A percentile compares a stretch with the other conserved stretches of the same genome.
phyloP scores from a whole-genome alignment of 345 rosid genomes.

The Eutrema yunnanense region DNA sequence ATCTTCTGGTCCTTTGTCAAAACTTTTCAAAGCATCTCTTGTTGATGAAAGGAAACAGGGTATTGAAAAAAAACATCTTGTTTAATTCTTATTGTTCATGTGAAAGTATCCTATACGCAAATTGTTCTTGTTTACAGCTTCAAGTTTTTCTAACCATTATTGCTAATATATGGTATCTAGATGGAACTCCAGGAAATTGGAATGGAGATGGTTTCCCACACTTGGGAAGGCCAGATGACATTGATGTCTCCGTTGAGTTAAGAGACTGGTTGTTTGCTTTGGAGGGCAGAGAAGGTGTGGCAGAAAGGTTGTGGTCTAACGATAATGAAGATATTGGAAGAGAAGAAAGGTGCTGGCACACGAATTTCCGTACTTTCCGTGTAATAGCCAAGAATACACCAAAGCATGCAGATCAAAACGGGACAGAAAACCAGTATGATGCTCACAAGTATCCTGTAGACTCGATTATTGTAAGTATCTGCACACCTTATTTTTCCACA shows the following conservation, averaged over 20 bases:
- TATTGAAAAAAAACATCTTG: not conserved
- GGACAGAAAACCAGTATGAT: conserved; percentile 35
- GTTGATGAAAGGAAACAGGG: conserved; percentile 39
- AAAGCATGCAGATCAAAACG: conserved; percentile 31
- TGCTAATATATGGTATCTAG: conserved; percentile 32
- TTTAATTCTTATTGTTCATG: not conserved
- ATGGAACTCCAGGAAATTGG: conserved; percentile 39
- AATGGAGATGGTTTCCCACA: conserved; percentile 47
- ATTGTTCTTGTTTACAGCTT: conserved; percentile 3
- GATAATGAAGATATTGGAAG: conserved; percentile 42
- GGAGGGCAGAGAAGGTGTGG: conserved; percentile 73
- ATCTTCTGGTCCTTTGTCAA: conserved; percentile 79
- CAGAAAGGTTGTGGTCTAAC: conserved; percentile 51
- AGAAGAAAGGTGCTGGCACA: conserved; percentile 92
- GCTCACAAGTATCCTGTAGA: conserved; percentile 60
- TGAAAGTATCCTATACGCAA: not conserved
- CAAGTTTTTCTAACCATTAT: not conserved
- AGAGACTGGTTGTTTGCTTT: conserved; percentile 97
- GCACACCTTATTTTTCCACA: not conserved
- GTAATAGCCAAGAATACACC: conserved; percentile 51
- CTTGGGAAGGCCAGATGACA: conserved; percentile 77
- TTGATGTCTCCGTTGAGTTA: conserved; percentile 70
- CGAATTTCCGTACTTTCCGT: conserved; percentile 57
- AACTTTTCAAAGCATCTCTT: conserved; percentile 64
- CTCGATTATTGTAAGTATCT: conserved; percentile 54